A percentile compares a stretch with the other conserved stretches of the same genome.
These are phyloP conservation scores for Psidium guajava DNA, from an alignment of 345 rosid species.

Conservation along the genomic window DNA sequence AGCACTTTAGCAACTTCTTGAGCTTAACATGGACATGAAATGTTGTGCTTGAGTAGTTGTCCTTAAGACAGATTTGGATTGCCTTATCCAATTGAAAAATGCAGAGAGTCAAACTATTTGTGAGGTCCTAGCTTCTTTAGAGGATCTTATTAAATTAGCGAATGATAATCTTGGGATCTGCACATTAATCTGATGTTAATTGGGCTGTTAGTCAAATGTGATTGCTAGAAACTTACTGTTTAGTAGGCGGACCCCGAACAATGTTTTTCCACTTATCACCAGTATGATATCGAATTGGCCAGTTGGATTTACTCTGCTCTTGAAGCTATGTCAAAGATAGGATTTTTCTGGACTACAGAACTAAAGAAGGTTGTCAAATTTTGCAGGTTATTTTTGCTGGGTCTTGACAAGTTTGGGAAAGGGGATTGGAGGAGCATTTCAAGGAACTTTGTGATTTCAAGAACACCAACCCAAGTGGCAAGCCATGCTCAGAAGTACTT, in stretches of 20 bases:
- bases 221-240: neutral
- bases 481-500: slow-evolving; percentile 96
- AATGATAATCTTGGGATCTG: neutral
- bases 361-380: neutral
- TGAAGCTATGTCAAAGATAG: neutral
- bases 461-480: slow-evolving; percentile 94
- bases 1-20: neutral
- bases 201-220: neutral
- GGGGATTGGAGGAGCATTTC: slow-evolving; percentile 99
- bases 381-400: slow-evolving; percentile 71
- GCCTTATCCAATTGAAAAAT: neutral
- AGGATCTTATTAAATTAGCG: neutral
- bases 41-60: neutral
- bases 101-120: neutral
- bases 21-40: neutral
- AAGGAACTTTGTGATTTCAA: slow-evolving; percentile 68
- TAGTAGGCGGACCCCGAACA: neutral
- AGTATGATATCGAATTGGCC: neutral
- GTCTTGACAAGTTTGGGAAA: slow-evolving; percentile 87
- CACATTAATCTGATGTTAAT: neutral
- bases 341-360: neutral
- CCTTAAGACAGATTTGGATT: neutral
- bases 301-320: neutral
- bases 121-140: neutral
- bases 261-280: neutral